Conservation (phyloP, 805 yeast genomes). For the Gaillardinia entomophila region DNA sequence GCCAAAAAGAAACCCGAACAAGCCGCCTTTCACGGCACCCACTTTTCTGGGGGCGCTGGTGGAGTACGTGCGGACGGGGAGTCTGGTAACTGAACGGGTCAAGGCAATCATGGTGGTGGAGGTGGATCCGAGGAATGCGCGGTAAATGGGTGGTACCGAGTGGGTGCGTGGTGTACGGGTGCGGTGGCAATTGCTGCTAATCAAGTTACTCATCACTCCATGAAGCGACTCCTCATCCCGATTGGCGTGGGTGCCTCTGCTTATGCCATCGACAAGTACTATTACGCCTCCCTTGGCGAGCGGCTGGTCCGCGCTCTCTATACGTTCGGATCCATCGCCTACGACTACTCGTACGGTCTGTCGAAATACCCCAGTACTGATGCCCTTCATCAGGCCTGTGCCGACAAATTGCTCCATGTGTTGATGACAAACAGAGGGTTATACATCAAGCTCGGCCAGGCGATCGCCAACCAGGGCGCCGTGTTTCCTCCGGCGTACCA, state of each 20-base stretch:
- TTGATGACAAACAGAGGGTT: slow-evolving; percentile 37
- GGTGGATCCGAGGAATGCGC: too few species aligned
- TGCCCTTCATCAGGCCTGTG: slow-evolving; percentile 53
- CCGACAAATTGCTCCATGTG: slow-evolving; percentile 32
- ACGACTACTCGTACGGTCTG: slow-evolving; percentile 49
- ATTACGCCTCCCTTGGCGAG: slow-evolving; percentile 43
- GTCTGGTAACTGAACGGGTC: slow-evolving; percentile 1
- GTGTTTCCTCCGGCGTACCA: slow-evolving; percentile 64
- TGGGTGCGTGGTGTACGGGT: too few species aligned
- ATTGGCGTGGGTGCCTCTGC: slow-evolving; percentile 7
- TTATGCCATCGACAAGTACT: slow-evolving; percentile 28
- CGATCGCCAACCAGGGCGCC: slow-evolving; percentile 68
- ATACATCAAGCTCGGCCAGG: slow-evolving; percentile 74
- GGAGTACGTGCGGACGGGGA: slow-evolving; percentile 25
- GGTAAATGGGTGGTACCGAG: too few species aligned
- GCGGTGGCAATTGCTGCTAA: too few species aligned
- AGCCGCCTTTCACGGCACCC: slow-evolving; percentile 42
- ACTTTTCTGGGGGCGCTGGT: slow-evolving; percentile 26
- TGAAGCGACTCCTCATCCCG: too few species aligned
- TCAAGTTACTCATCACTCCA: too few species aligned
- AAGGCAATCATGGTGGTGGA: background rate
- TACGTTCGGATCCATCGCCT: slow-evolving; percentile 45
- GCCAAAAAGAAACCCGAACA: slow-evolving; percentile 77
- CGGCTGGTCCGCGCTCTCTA: slow-evolving; percentile 50
- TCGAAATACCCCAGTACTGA: slow-evolving; percentile 33